A percentile compares a stretch with the other conserved stretches of the same genome.
phyloP scores from a whole-genome alignment of 495 filamentous ascomycete species.

The Penicillium odoratum region DNA sequence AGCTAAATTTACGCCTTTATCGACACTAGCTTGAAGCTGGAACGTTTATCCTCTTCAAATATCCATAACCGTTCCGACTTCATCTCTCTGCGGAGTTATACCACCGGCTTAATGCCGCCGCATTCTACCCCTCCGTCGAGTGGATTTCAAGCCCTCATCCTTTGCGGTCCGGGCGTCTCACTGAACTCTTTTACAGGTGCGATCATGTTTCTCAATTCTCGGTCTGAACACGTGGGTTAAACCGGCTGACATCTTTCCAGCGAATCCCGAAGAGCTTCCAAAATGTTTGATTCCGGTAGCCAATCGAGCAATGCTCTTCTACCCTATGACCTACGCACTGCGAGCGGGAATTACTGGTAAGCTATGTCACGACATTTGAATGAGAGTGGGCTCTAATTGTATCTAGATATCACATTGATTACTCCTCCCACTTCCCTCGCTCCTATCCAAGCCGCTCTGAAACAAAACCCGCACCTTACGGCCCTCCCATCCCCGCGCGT shows the following conservation, averaged over 20 bases:
- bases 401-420: slow-evolving; percentile 75
- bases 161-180: slow-evolving; percentile 80
- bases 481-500: slow-evolving; percentile 74
- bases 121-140: slow-evolving; percentile 57
- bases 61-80: slow-evolving; percentile 6
- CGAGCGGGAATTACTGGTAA: slow-evolving; percentile 77
- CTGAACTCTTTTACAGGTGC: slow-evolving; percentile 79
- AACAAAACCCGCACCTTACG: slow-evolving; percentile 85
- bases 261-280: slow-evolving; percentile 69
- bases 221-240: too few species aligned
- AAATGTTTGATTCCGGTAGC: slow-evolving; percentile 91
- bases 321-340: slow-evolving; percentile 88
- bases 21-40: neutral
- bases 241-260: slow-evolving; percentile 15
- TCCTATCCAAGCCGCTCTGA: slow-evolving; percentile 74
- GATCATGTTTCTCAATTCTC: too few species aligned
- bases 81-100: slow-evolving; percentile 8
- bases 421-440: slow-evolving; percentile 72
- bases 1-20: too few species aligned
- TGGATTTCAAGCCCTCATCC: slow-evolving; percentile 89
- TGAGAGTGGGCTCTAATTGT: neutral
- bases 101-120: slow-evolving; percentile 9
- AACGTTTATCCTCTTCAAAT: neutral
- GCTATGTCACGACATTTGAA: slow-evolving; percentile 18
- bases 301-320: slow-evolving; percentile 96